phyloP scores from a whole-genome alignment of 2,329 filamentous ascomycete species.

The Talaromyces sp. region DNA sequence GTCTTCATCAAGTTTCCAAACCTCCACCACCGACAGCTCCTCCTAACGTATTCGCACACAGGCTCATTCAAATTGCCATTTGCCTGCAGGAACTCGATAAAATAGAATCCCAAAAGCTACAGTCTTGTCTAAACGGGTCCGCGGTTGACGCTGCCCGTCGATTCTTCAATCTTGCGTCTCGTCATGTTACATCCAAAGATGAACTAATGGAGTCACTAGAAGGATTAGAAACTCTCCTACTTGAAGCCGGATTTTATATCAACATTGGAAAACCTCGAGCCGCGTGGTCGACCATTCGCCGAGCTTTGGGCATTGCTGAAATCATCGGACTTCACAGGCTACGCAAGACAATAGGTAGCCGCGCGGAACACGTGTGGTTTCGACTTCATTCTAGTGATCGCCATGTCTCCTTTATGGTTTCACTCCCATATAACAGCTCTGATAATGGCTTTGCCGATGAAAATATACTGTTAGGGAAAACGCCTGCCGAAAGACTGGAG shows the following conservation, averaged over 20 bases:
- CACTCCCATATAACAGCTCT: conserved; percentile 40
- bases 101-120: conserved; percentile 1
- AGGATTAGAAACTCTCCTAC: conserved; percentile 46
- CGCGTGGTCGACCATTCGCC: conserved; percentile 47
- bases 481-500: conserved; percentile 11
- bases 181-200: conserved; percentile 40
- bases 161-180: conserved; percentile 13
- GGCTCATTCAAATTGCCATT: conserved; percentile 17
- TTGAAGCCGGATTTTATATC: conserved; percentile 48
- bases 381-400: conserved; percentile 41
- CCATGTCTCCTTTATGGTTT: conserved; percentile 47
- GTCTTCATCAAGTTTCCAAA: neutral
- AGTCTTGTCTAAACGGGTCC: conserved; percentile 7
- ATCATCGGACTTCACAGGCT: conserved; percentile 41
- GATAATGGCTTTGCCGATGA: conserved; percentile 14
- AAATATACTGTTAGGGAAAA: neutral
- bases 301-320: conserved; percentile 46
- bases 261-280: conserved; percentile 49
- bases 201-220: conserved; percentile 44
- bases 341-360: conserved; percentile 12
- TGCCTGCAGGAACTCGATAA: conserved; percentile 15
- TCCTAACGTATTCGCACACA: conserved; percentile 14
- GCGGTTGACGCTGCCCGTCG: conserved; percentile 6
- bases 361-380: conserved; percentile 28
- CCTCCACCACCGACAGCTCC: conserved; percentile 10